These are phyloP conservation scores for Aspergillus flavus DNA, from an alignment of 2,329 filamentous ascomycete genomes.

Conservation along the genomic window DNA sequence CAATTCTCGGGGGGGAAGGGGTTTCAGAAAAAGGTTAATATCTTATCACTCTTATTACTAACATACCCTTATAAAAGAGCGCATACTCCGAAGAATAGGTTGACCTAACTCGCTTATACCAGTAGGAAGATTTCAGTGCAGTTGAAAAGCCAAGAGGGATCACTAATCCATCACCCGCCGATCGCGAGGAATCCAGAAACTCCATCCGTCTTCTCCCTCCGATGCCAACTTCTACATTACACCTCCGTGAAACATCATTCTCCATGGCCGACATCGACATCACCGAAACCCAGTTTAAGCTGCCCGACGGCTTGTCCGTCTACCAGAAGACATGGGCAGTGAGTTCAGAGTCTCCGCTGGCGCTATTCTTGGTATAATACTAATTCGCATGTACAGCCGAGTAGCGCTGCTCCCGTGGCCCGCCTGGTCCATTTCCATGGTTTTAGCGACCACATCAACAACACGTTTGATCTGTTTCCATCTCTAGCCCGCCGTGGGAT, in stretches of 20 bases:
- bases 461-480: conserved; percentile 8
- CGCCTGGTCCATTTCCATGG: conserved; percentile 15
- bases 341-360: background rate
- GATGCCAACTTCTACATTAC: background rate
- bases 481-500: conserved; percentile 8
- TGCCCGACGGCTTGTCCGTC: conserved; percentile 7
- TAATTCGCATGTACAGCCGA: background rate
- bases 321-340: conserved; percentile 19
- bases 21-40: too few relatives aligned
- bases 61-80: too few relatives aligned
- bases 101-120: background rate
- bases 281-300: conserved; percentile 10
- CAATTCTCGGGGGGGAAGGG: too few relatives aligned
- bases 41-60: too few relatives aligned
- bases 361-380: background rate
- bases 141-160: background rate
- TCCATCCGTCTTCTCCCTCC: background rate
- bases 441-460: conserved; percentile 16
- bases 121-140: background rate
- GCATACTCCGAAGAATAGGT: background rate
- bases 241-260: background rate
- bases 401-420: conserved; percentile 2
- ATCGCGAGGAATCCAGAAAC: background rate
- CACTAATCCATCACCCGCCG: background rate
- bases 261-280: conserved; percentile 10